These are phyloP conservation scores for Coprinopsis marcescibilis DNA, from an alignment of 768 basidiomycete genomes.

Conservation along the genomic window DNA sequence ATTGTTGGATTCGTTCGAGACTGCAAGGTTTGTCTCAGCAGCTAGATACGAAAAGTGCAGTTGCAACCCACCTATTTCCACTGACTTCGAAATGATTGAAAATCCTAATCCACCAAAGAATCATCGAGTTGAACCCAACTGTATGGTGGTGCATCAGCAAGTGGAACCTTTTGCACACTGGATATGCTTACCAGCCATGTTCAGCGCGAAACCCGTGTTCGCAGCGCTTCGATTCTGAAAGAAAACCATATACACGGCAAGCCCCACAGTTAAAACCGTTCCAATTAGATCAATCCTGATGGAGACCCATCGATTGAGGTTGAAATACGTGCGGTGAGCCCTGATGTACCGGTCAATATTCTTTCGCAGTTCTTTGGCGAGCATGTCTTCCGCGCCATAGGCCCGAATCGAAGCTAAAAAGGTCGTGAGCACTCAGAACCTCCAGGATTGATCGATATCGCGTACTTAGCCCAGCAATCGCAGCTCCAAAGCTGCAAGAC, in stretches of 20 bases:
- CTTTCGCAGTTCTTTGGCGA: conserved; percentile 35
- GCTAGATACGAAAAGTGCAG: too few relatives aligned
- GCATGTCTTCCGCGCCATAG: conserved; percentile 49
- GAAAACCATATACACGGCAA: conserved; percentile 50
- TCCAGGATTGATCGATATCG: background rate
- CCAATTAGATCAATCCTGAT: conserved; percentile 54
- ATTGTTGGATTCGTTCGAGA: conserved; percentile 66
- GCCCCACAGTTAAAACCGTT: conserved; percentile 43
- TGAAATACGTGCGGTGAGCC: conserved; percentile 40
- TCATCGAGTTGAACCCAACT: conserved; percentile 50
- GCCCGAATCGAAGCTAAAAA: conserved; percentile 50
- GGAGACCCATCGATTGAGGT: conserved; percentile 38
- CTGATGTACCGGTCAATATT: conserved; percentile 48
- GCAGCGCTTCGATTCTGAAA: conserved; percentile 32
- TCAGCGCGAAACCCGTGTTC: conserved; percentile 46
- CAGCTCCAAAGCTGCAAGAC: conserved; percentile 41
- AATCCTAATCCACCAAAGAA: conserved; percentile 43
- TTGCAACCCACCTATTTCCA: conserved; percentile 18
- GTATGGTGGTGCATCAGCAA: too few relatives aligned
- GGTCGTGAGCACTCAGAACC: background rate
- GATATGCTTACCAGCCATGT: conserved; percentile 36
- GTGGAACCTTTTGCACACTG: background rate
- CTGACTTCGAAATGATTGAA: conserved; percentile 41
- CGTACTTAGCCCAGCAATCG: conserved; percentile 49
- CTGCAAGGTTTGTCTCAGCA: conserved; percentile 16